A percentile compares a stretch with the other conserved stretches of the same genome.
Evolutionary conservation across 768 basidiomycete species (phyloP).

Genomic region (Naematelia encephala): DNA sequence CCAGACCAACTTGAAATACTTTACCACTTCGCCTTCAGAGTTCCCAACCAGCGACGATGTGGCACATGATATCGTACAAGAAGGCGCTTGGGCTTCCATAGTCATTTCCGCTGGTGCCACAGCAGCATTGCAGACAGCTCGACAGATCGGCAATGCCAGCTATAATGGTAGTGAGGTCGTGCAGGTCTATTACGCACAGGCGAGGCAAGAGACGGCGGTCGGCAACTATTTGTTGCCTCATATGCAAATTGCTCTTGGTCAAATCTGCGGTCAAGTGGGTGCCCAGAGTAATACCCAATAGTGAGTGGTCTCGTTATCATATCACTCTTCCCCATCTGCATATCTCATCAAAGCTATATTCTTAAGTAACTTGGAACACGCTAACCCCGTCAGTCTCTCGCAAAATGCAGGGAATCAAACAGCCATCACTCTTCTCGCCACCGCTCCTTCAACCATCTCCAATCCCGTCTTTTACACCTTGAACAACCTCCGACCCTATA

Average conservation of each 20-base stretch:
- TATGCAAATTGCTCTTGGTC: constrained; percentile 31
- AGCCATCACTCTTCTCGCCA: constrained; percentile 51
- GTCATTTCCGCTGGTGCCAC: constrained; percentile 54
- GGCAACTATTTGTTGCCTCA: constrained; percentile 53
- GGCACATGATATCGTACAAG: constrained; percentile 50
- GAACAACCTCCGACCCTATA: constrained; percentile 54
- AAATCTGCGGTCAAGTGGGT: constrained; percentile 23
- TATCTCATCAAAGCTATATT: constrained; percentile 2
- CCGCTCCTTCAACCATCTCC: constrained; percentile 53
- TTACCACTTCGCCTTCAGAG: constrained; percentile 25
- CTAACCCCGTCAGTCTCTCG: constrained; percentile 18
- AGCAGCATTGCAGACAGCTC: constrained; percentile 44
- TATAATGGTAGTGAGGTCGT: constrained; percentile 52
- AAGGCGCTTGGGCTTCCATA: constrained; percentile 54
- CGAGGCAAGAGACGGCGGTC: constrained; percentile 54
- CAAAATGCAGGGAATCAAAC: constrained; percentile 50
- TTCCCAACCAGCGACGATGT: constrained; percentile 47
- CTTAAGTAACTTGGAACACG: neutral
- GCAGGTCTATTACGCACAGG: constrained; percentile 55
- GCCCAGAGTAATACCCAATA: constrained; percentile 33
- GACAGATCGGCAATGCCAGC: constrained; percentile 51
- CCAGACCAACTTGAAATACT: constrained; percentile 41
- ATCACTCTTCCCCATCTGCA: too few relatives aligned
- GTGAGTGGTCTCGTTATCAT: constrained; percentile 21
- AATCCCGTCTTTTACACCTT: constrained; percentile 49